Base-by-base conservation (phyloP, 805 yeast species). In the Nakazawaea laoshanensis region DNA sequence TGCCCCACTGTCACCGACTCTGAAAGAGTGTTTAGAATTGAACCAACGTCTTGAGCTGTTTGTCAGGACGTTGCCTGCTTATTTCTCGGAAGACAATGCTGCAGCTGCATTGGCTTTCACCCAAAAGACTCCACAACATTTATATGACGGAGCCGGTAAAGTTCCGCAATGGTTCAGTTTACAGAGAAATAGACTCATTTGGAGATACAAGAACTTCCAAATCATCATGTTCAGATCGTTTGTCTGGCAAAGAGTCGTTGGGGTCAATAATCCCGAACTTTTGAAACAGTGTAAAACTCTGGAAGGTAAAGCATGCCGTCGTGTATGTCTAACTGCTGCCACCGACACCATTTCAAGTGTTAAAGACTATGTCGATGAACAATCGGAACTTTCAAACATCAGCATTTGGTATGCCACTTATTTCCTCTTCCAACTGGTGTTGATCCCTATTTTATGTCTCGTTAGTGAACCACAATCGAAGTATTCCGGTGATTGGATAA, bases 381-480 rank as follows among this genome's bases (percentile, higher is more conserved):
- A 24, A 24, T 44, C 55, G 31, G 53, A 54, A 8, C 37, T 63
- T 13, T 61, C 71, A n/a, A 63, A 67, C 17, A 56, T 74, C 19
- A 61, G 72, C 10, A 65, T 71, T 18, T 77, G 84, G 84, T 71
- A 75, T 50, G 70, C 79, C 4, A 69, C 75, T 0, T 77, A 72
- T 45, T 77, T 72, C 48, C 42, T 74, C 10, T 74, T 76, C 52
- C 82, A 77, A 48, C 81, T 83, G 2, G 66, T 70, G 4, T 52
- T 77, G 36, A 70, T 77, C 30, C 75, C 78, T 7, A 62, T 74
- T 33, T 67, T 70, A 7, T 70, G 74, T 42, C 47, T 67, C 12
- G 65, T 73, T 38, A 61, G 74, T 7, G 76, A 72, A 35, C 44
- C 31, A 3, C 19, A 46, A 4, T 64, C 73, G 10, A 59, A 63